phyloP scores from a whole-genome alignment of 257 asterid species.

The Solanum clarkiae region DNA sequence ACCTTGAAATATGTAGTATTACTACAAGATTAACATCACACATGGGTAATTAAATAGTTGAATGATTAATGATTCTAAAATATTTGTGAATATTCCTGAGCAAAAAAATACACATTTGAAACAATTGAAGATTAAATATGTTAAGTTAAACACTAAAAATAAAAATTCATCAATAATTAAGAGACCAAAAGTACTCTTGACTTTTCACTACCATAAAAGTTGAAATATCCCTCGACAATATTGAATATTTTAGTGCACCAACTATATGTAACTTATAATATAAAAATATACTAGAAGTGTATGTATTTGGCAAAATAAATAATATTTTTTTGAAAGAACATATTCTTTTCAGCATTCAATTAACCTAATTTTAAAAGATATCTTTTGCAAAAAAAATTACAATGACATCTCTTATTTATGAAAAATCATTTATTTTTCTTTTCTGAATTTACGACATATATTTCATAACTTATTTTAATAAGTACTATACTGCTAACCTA shows the following conservation, averaged over 20 bases:
- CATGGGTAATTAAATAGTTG: not conserved
- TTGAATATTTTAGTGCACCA: not conserved
- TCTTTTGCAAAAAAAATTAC: not conserved
- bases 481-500: no score
- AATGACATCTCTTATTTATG: not conserved
- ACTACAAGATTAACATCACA: not conserved
- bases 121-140: not conserved
- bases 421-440: not conserved
- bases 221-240: not conserved
- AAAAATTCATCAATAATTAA: not conserved
- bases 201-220: not conserved
- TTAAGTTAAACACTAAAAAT: not conserved
- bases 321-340: not conserved
- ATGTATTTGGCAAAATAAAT: not conserved
- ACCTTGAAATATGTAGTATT: not conserved
- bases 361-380: not conserved
- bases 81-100: not conserved
- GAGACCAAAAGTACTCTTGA: not conserved
- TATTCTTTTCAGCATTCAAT: not conserved
- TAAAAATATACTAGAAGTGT: not conserved
- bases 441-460: no score
- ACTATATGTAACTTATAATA: not conserved
- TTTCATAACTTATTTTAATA: no score
- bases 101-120: not conserved
- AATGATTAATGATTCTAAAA: no score